Conservation (phyloP, 2,329 filamentous ascomycete species). For the Microsporum ferrugineum region DNA sequence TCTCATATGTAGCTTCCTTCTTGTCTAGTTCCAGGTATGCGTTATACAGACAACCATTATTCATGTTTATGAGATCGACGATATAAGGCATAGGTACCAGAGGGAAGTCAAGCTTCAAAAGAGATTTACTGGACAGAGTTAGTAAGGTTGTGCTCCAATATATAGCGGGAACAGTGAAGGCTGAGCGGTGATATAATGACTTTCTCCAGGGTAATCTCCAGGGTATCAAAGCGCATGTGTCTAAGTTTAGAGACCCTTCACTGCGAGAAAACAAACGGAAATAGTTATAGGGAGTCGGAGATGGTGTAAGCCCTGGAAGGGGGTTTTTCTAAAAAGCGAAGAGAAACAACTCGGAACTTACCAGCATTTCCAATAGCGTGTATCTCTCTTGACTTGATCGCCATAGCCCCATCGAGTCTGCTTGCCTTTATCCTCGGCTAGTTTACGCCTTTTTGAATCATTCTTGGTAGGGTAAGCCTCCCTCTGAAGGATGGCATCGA, state of each 20-base stretch:
- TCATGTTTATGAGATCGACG: neutral
- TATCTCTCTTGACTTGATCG: constrained; percentile 19
- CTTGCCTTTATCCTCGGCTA: constrained; percentile 19
- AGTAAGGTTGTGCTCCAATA: neutral
- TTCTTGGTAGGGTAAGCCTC: constrained; percentile 35
- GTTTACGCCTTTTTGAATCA: constrained; percentile 28
- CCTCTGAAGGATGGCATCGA: constrained; percentile 33
- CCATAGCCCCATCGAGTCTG: constrained; percentile 6
- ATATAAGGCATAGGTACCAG: constrained; percentile 29
- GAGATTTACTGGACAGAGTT: constrained; percentile 1
- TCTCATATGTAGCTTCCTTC: constrained; percentile 3
- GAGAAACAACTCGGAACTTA: constrained; percentile 11
- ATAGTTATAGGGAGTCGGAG: neutral
- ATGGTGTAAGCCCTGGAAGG: too few relatives aligned
- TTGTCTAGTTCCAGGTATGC: constrained; percentile 5
- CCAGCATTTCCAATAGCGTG: constrained; percentile 16
- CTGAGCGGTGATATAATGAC: neutral
- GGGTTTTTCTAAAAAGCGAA: too few relatives aligned
- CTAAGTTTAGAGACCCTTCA: too few relatives aligned
- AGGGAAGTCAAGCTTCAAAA: constrained; percentile 24
- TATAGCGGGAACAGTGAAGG: neutral
- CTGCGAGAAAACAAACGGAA: neutral
- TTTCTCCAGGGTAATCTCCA: neutral
- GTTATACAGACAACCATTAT: neutral
- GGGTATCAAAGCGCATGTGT: neutral